These are phyloP conservation scores for Aphanomyces euteiches DNA, from an alignment of 352 stramenopile genomes.

Conservation along the genomic window DNA sequence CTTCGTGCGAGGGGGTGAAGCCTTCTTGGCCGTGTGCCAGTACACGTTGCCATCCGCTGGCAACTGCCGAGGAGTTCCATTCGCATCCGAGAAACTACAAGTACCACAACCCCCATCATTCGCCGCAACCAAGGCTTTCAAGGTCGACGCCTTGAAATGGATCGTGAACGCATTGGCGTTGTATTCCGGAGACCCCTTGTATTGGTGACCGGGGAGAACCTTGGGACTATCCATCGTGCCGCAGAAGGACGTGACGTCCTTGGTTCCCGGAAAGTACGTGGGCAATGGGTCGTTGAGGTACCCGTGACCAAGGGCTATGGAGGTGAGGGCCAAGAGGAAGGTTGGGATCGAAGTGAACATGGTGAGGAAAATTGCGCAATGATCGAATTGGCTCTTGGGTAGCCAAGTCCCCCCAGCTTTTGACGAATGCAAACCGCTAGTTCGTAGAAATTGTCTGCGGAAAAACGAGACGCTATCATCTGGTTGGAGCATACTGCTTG, in stretches of 20 bases:
- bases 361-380: no score
- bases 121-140: slow-evolving; percentile 14
- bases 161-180: slow-evolving; percentile 7
- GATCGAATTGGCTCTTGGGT: no score
- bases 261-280: slow-evolving; percentile 3
- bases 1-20: slow-evolving; percentile 38
- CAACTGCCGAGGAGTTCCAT: slow-evolving; percentile 15
- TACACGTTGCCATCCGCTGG: background rate
- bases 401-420: no score
- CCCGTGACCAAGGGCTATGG: background rate
- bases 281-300: slow-evolving; percentile 9
- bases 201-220: slow-evolving; percentile 3
- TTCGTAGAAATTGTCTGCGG: no score
- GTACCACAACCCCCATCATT: background rate
- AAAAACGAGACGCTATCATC: no score
- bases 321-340: no score
- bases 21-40: slow-evolving; percentile 34
- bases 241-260: slow-evolving; percentile 12
- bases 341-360: no score
- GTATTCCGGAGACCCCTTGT: slow-evolving; percentile 16
- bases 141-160: background rate
- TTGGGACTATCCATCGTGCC: slow-evolving; percentile 4
- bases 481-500: no score
- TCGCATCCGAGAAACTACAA: slow-evolving; percentile 4
- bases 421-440: no score